Conservation (phyloP, 345 rosid species). For the Passiflora organensis region DNA sequence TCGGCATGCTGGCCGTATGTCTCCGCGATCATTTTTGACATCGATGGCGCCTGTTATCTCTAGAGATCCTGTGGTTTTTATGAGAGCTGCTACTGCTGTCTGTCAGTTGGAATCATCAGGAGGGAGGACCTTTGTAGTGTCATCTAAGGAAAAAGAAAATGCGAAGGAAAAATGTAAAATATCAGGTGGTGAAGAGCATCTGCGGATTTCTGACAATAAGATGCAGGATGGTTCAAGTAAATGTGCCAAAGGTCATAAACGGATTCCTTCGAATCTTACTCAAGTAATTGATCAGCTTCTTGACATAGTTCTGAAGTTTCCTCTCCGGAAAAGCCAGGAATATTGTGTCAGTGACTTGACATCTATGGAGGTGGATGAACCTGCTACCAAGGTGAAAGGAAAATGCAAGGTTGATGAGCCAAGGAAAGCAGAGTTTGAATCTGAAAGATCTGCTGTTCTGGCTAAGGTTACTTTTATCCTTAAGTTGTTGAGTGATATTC, state of each 20-base stretch:
- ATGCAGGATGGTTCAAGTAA: constrained; percentile 65
- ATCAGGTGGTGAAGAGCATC: constrained; percentile 61
- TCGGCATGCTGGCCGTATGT: constrained; percentile 65
- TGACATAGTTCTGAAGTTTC: constrained; percentile 73
- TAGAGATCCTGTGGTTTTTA: constrained; percentile 81
- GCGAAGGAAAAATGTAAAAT: constrained; percentile 60
- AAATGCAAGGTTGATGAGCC: constrained; percentile 77
- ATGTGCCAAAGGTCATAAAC: constrained; percentile 74
- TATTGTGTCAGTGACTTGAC: constrained; percentile 36
- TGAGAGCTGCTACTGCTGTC: constrained; percentile 74
- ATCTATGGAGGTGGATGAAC: constrained; percentile 84
- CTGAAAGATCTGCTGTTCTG: constrained; percentile 78
- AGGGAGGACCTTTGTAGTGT: constrained; percentile 68
- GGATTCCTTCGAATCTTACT: constrained; percentile 69
- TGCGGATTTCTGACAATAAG: constrained; percentile 69
- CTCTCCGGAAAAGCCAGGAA: constrained; percentile 49
- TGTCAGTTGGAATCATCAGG: constrained; percentile 91
- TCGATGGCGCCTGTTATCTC: constrained; percentile 87
- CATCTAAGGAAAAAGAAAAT: constrained; percentile 72
- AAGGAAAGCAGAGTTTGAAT: constrained; percentile 48
- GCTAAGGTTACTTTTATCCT: constrained; percentile 89
- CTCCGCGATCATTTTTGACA: constrained; percentile 64
- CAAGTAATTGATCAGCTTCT: constrained; percentile 96
- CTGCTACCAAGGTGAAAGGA: constrained; percentile 74
- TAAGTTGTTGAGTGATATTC: constrained; percentile 83